These are phyloP conservation scores for Solanum hybrid DNA, from an alignment of 305 asterid genomes.

Conservation along the genomic window DNA sequence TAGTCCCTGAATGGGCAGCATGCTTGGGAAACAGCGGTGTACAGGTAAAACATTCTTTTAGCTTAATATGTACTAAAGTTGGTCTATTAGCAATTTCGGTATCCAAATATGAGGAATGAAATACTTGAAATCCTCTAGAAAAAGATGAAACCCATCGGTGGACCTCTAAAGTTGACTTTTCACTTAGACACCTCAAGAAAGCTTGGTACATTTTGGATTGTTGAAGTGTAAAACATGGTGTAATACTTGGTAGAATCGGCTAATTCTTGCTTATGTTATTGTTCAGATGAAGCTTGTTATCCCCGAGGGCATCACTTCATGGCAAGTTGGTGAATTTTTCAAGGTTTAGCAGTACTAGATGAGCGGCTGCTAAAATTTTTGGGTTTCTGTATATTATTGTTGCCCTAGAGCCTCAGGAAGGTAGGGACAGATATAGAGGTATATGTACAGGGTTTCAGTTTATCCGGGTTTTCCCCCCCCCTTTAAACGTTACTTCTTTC, in stretches of 20 bases:
- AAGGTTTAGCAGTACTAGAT: conserved; percentile 7
- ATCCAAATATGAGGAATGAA: background rate
- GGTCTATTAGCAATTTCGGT: conserved; percentile 1
- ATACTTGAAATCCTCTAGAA: background rate
- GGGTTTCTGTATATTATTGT: conserved; percentile 22
- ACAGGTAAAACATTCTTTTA: conserved; percentile 40
- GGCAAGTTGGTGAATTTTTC: conserved; percentile 3
- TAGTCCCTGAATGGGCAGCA: conserved; percentile 29
- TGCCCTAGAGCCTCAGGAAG: conserved; percentile 21
- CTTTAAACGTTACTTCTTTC: background rate
- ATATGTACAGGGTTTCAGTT: conserved; percentile 27
- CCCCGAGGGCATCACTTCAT: conserved; percentile 9
- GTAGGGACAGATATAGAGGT: conserved; percentile 26
- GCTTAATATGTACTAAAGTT: background rate
- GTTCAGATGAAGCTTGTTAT: conserved; percentile 17
- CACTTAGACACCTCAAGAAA: background rate
- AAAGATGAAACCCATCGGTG: background rate
- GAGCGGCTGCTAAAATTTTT: conserved; percentile 12
- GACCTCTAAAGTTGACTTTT: background rate
- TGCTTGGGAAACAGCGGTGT: conserved; percentile 31
- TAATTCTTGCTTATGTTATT: conserved; percentile 4
- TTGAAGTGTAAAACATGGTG: background rate
- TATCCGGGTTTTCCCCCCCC: conserved; percentile 10
- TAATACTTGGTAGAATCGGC: background rate
- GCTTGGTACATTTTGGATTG: background rate